Base-by-base conservation (phyloP, 1,284 basidiomycete species). In the Ceratobasidium sp. region DNA sequence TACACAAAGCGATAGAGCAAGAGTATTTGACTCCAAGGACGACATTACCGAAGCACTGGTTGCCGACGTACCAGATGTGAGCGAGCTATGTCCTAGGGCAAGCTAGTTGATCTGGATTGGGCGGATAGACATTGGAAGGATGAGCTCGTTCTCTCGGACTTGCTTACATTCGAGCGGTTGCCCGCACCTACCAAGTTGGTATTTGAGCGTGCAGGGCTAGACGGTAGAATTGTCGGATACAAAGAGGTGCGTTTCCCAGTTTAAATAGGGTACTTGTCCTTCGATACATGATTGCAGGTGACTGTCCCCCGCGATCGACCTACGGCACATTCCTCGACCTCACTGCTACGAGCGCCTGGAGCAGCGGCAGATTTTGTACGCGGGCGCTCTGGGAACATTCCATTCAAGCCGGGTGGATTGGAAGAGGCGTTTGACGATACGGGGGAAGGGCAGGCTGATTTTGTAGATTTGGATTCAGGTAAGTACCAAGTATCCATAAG, bases 401-500 rank as follows among this genome's bases (percentile, higher is more conserved):
- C 96, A 0, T 98, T 98, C 82, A 88, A 90, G 83, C 96, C 96
- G 8, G 96, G 96, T 69, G 96, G 96, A 9, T 84, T 97, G 31
- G 91, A 92, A 61, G 88, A 89, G 77, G 83, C 84, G 1, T 77
- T 80, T 19, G 79, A 79, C 64, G 19, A 76, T 4, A 78, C 78
- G 41, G 78, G 79, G n/a, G 78, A 80, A 19, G 37, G 76, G 74
- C 39, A 77, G 77, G 58, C 74, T 75, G 29, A 71, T 51, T 72
- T 53, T 62, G 68, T 77, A 86, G 86, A n/a, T 80, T 92, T 71
- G 89, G 90, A 2, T 85, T 92, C 76, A 82, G 81, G 39, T 83
- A 90, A 84, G n/a, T 78, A 79, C 79, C 54, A 83, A 83, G 58
- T 77, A 82, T 14, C 79, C 80, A 19, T 79, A 81, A 8, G 79